These are phyloP conservation scores for Thermochaetoides dissita DNA, from an alignment of 2,329 filamentous ascomycete genomes.

Conservation along the genomic window DNA sequence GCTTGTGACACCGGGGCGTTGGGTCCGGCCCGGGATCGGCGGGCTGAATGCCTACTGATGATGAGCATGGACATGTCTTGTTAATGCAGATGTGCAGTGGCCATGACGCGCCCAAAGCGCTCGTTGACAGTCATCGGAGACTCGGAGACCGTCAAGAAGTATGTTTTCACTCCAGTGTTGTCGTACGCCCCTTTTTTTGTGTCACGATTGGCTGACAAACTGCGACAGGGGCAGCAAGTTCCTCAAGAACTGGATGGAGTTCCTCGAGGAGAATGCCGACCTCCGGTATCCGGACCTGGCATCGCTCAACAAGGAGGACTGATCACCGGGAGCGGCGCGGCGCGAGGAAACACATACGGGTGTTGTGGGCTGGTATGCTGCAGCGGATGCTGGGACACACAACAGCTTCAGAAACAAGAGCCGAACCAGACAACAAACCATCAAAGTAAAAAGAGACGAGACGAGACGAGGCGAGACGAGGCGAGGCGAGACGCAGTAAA, in stretches of 20 bases:
- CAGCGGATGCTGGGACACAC: too few species aligned
- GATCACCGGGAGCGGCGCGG: constrained; percentile 7
- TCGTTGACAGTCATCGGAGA: constrained; percentile 87
- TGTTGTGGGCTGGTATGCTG: too few species aligned
- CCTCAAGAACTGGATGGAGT: constrained; percentile 80
- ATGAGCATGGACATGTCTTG: neutral
- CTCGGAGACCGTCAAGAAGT: constrained; percentile 82
- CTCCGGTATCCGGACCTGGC: constrained; percentile 68
- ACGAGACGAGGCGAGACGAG: neutral
- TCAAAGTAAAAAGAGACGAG: neutral
- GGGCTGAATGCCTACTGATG: too few species aligned
- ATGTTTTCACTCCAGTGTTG: too few species aligned
- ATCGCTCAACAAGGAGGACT: constrained; percentile 20
- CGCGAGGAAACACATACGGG: neutral
- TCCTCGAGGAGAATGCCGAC: constrained; percentile 79
- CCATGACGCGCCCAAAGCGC: constrained; percentile 88
- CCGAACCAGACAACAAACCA: too few species aligned
- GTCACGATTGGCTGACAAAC: constrained; percentile 9
- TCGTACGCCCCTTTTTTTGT: neutral
- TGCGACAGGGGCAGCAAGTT: constrained; percentile 62
- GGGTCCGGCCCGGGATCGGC: neutral
- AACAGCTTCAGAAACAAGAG: too few species aligned
- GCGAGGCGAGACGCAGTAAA: neutral
- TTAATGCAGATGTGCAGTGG: constrained; percentile 43
- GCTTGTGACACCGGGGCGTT: neutral